Evolutionary conservation across 768 basidiomycete species (phyloP), one percentile per base, ranked within the genome.

Genomic region (Clavulina sp.): DNA sequence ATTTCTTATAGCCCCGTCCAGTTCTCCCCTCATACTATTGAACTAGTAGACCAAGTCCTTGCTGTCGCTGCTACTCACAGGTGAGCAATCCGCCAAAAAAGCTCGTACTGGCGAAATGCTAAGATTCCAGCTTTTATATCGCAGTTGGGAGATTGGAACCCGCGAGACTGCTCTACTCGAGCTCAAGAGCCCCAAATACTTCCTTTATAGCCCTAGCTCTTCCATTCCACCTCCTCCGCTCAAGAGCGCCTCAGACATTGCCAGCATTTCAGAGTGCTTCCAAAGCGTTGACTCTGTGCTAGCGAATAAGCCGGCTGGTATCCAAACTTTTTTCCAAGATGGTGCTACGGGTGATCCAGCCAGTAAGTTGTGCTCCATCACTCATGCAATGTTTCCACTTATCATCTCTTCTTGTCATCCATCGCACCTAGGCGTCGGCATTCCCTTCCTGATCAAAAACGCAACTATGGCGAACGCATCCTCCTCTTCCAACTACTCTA

Each of bases 271-370:
- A 30, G 31, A 49, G 7, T 23, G 28, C 16, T 49, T 49, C 31
- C 13, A 7, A 9, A 49, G 28, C 32, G 48, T 33, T 13, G 48
- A 29, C 16, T 7, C 7, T 7, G 48, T 29, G 6, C 18, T 49
- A 13, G 29, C 26, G 16, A 49, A 33, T 13, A 7, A 33, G 48
- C 28, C 28, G n/a, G n/a, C n/a, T n/a, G n/a, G n/a, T n/a, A n/a
- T n/a, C n/a, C n/a, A n/a, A n/a, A n/a, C n/a, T n/a, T n/a, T n/a
- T n/a, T 13, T 46, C 24, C 24, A 7, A 16, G 43, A 46, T 30
- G 48, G 29, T 29, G 24, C 81, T 16, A 83, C 78, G 0, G 78
- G 70, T 0, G 89, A 93, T 60, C 87, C 88, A 0, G 76, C 86
- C 0, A 80, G 77, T 38, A 38, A 38, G 34, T 38, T 9, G 19